phyloP scores from a whole-genome alignment of 31 red algal species.

The Porphyra umbilicalis region DNA sequence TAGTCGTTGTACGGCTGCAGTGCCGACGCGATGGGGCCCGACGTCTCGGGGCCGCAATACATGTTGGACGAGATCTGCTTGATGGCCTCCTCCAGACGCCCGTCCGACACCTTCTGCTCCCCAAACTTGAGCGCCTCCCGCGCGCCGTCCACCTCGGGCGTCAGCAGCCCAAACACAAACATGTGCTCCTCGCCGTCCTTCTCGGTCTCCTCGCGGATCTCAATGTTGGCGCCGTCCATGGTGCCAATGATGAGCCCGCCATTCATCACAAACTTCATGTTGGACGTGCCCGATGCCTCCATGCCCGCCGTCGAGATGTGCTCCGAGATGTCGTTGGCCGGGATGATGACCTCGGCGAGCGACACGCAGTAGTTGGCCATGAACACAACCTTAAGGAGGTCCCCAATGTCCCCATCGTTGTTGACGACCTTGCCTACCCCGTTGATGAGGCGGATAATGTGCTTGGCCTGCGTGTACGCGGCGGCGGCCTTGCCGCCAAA shows the following conservation, averaged over 20 bases:
- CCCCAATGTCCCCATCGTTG: constrained; percentile 71
- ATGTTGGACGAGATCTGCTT: constrained; percentile 63
- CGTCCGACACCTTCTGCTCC: constrained; percentile 68
- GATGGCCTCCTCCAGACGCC: constrained; percentile 74
- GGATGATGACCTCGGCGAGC: constrained; percentile 81
- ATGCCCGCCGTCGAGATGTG: constrained; percentile 99
- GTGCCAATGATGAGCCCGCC: constrained; percentile 97
- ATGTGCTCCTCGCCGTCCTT: constrained; percentile 94
- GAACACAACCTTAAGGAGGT: constrained; percentile 93
- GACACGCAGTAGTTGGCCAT: constrained; percentile 96
- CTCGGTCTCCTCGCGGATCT: constrained; percentile 98
- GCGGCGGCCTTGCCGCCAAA: constrained; percentile 99
- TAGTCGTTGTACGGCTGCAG: constrained; percentile 93
- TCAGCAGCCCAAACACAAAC: constrained; percentile 93
- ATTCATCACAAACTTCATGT: constrained; percentile 99
- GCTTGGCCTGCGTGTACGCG: constrained; percentile 85
- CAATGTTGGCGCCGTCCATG: constrained; percentile 99
- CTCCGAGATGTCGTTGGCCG: constrained; percentile 93
- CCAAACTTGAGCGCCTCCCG: constrained; percentile 74
- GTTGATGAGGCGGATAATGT: constrained; percentile 98
- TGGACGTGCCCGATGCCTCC: constrained; percentile 98
- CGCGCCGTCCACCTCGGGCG: constrained; percentile 78
- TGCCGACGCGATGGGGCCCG: constrained; percentile 48
- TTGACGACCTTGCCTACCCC: constrained; percentile 89
- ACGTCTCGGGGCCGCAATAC: constrained; percentile 67